A percentile compares a stretch with the other conserved stretches of the same genome.
Evolutionary conservation across 2,329 filamentous ascomycete genomes (phyloP).

Genomic region (Aspergillus clavatus): DNA sequence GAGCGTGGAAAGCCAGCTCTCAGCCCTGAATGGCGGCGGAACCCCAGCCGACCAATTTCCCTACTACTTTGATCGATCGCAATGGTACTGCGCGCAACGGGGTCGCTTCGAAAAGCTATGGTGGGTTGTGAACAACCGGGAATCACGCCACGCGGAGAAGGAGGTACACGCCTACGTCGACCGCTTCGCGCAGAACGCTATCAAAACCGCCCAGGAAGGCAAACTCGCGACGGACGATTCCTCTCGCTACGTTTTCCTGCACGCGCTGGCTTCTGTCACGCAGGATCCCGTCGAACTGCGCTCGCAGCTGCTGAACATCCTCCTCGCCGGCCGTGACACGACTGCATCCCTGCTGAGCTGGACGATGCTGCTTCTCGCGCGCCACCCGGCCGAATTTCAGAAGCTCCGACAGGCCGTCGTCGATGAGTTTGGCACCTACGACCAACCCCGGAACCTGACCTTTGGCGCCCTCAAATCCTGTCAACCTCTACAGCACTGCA

Average conservation of each 20-base stretch:
- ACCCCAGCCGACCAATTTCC: constrained; percentile 47
- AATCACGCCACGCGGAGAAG: constrained; percentile 9
- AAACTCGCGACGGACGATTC: constrained; percentile 26
- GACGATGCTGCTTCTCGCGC: constrained; percentile 22
- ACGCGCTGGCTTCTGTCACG: constrained; percentile 45
- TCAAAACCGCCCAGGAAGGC: constrained; percentile 20
- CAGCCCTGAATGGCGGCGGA: constrained; percentile 38
- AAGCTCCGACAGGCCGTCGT: constrained; percentile 9
- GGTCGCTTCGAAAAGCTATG: constrained; percentile 18
- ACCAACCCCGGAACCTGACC: constrained; percentile 37
- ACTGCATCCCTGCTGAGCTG: constrained; percentile 46
- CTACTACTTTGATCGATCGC: constrained; percentile 32
- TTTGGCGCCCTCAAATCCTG: constrained; percentile 42
- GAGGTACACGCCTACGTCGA: constrained; percentile 20
- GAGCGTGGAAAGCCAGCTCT: constrained; percentile 57
- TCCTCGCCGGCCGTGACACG: constrained; percentile 52
- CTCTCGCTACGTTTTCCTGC: constrained; percentile 46
- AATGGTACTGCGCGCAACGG: constrained; percentile 27
- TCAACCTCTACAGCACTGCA: constrained; percentile 33
- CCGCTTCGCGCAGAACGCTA: constrained; percentile 12
- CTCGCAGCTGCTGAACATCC: constrained; percentile 48
- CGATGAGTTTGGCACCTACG: constrained; percentile 8
- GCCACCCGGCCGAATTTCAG: constrained; percentile 7
- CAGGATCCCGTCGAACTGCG: constrained; percentile 46
- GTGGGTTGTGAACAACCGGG: constrained; percentile 19